A percentile compares a stretch with the other conserved stretches of the same genome.
Evolutionary conservation across 2,329 filamentous ascomycete genomes (phyloP).

Genomic region (Ophiostoma perfectum): DNA sequence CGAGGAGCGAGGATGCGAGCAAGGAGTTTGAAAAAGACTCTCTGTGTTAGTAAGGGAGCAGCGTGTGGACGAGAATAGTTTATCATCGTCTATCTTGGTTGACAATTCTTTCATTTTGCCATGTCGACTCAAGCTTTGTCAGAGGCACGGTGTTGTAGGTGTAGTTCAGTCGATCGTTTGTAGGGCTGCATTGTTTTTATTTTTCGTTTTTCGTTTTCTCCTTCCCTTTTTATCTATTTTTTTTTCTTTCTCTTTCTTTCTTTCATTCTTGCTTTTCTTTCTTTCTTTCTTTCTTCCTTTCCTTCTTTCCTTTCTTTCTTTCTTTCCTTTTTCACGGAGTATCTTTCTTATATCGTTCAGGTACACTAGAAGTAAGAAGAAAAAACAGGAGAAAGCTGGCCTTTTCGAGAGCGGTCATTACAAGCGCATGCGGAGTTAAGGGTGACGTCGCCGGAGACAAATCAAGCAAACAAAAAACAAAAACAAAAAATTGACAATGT

Average conservation of each 20-base stretch:
- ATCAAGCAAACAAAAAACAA: neutral
- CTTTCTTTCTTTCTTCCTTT: too few species aligned
- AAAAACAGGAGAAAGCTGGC: too few species aligned
- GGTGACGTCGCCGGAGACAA: neutral
- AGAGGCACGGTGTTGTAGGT: too few species aligned
- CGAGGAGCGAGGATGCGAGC: conserved; percentile 2
- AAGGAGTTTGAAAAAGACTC: neutral
- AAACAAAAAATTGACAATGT: too few species aligned
- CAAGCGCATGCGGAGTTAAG: neutral
- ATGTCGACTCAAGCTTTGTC: too few species aligned
- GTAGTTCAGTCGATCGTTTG: too few species aligned
- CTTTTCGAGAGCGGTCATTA: too few species aligned
- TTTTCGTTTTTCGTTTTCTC: neutral
- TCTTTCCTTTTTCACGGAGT: neutral
- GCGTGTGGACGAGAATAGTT: neutral
- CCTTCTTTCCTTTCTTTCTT: too few species aligned
- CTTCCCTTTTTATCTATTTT: neutral
- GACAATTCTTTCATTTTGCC: too few species aligned
- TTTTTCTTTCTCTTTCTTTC: neutral
- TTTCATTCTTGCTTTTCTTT: neutral
- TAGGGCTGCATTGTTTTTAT: neutral
- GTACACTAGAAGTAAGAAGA: too few species aligned
- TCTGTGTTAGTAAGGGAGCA: neutral
- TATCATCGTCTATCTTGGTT: too few species aligned
- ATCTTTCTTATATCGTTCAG: too few species aligned